A percentile compares a stretch with the other conserved stretches of the same genome.
Conservation (phyloP, 805 yeast species). For the Blastobotrys parvus region DNA sequence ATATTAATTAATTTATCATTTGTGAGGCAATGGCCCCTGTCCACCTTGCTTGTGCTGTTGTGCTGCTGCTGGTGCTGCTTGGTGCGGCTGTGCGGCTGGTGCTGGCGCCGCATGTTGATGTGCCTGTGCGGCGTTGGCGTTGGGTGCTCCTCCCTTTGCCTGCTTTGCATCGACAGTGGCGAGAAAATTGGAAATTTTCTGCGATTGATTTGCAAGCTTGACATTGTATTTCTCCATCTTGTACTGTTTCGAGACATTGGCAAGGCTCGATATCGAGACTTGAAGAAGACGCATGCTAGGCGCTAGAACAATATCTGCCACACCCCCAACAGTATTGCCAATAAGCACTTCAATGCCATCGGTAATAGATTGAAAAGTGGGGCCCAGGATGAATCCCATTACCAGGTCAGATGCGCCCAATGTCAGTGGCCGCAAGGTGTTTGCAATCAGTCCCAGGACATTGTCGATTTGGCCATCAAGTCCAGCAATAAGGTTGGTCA, state of each 20-base stretch:
- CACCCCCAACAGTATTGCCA: slow-evolving; percentile 16
- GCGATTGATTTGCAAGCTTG: slow-evolving; percentile 15
- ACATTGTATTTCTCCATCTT: slow-evolving; percentile 10
- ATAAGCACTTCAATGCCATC: slow-evolving; percentile 20
- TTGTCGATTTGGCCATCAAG: slow-evolving; percentile 21
- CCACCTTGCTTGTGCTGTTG: no score
- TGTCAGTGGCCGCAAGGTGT: slow-evolving; percentile 9
- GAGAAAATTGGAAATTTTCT: slow-evolving; percentile 2
- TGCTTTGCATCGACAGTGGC: background rate
- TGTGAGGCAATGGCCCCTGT: no score
- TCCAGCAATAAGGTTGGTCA: slow-evolving; percentile 15
- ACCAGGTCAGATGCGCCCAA: slow-evolving; percentile 12
- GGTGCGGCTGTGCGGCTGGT: no score
- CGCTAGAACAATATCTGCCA: slow-evolving; percentile 19
- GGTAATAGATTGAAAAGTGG: slow-evolving; percentile 17
- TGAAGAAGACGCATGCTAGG: slow-evolving; percentile 19
- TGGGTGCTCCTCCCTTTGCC: background rate
- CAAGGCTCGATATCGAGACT: slow-evolving; percentile 15
- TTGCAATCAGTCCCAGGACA: slow-evolving; percentile 10
- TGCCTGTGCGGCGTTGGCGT: background rate
- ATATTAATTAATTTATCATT: no score
- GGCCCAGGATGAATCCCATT: slow-evolving; percentile 13
- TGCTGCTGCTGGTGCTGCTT: no score
- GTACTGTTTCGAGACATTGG: slow-evolving; percentile 17
- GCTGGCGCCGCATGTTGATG: no score